A percentile compares a stretch with the other conserved stretches of the same genome.
Conservation (phyloP, 2,329 filamentous ascomycete genomes). For the Exophiala sp. region DNA sequence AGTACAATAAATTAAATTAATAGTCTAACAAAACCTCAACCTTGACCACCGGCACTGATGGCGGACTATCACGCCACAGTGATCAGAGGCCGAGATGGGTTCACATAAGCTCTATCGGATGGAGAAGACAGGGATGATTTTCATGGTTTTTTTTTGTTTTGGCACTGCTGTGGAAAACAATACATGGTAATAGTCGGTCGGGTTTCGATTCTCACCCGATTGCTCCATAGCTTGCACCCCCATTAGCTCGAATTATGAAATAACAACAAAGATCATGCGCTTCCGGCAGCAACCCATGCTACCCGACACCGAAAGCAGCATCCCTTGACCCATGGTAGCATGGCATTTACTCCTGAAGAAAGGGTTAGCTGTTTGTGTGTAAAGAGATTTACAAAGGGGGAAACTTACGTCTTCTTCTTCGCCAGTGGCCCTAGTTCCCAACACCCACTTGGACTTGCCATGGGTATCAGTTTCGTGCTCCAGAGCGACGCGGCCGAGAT, state of each 20-base stretch:
- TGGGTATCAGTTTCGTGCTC: slow-evolving; percentile 46
- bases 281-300: background rate
- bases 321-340: background rate
- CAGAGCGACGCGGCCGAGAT: slow-evolving; percentile 48
- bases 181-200: slow-evolving; percentile 1
- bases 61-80: too few relatives aligned
- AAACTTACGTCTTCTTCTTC: slow-evolving; percentile 36
- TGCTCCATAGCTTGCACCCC: slow-evolving; percentile 1
- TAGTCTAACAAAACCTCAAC: too few relatives aligned
- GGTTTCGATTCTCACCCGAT: background rate
- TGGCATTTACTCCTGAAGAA: slow-evolving; percentile 6
- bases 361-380: background rate
- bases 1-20: too few relatives aligned
- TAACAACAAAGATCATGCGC: slow-evolving; percentile 2
- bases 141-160: slow-evolving; percentile 3
- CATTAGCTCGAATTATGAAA: slow-evolving; percentile 5
- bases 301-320: background rate
- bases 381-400: slow-evolving; percentile 27
- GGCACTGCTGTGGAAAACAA: slow-evolving; percentile 3
- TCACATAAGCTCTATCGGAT: background rate
- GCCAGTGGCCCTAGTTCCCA: slow-evolving; percentile 39
- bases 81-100: background rate
- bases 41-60: too few relatives aligned
- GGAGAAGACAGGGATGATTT: background rate
- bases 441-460: slow-evolving; percentile 42